A percentile compares a stretch with the other conserved stretches of the same genome.
These are phyloP conservation scores for Oryza longistaminata DNA, from an alignment of 176 grass and related monocot species.

Conservation along the genomic window DNA sequence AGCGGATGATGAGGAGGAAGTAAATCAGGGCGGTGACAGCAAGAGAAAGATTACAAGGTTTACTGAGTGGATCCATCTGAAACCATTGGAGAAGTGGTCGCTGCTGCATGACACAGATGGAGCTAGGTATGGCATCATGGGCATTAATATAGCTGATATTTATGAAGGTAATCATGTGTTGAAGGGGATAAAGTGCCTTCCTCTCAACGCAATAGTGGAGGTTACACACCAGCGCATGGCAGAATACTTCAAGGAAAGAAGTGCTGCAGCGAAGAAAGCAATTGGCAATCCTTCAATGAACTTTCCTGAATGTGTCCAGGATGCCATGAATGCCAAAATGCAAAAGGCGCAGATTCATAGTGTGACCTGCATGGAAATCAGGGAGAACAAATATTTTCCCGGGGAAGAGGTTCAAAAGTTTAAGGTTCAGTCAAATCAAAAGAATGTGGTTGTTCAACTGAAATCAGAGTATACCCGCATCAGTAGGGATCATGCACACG, in stretches of 20 bases:
- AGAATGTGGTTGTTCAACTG: background rate
- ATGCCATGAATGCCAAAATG: conserved; percentile 32
- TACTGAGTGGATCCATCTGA: conserved; percentile 15
- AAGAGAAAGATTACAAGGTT: conserved; percentile 8
- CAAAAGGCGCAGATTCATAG: conserved; percentile 15
- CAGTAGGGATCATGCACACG: too few species aligned
- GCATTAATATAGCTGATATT: background rate
- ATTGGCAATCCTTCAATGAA: conserved; percentile 14
- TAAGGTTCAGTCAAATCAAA: background rate
- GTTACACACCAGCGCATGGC: background rate
- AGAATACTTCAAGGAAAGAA: conserved; percentile 8
- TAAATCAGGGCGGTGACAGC: background rate
- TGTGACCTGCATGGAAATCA: too few species aligned
- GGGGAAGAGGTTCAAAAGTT: background rate
- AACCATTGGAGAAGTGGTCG: conserved; percentile 38
- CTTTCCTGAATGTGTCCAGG: conserved; percentile 17
- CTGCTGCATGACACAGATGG: background rate
- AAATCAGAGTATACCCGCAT: background rate
- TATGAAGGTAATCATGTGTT: conserved; percentile 13
- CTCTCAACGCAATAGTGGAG: conserved; percentile 16
- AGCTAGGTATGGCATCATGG: conserved; percentile 37
- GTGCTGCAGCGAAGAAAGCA: conserved; percentile 18
- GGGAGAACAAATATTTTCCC: background rate
- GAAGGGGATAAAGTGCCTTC: conserved; percentile 33
- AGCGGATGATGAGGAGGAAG: background rate